These are phyloP conservation scores for Boletellus sp. DNA, from an alignment of 768 basidiomycete genomes.

Conservation along the genomic window DNA sequence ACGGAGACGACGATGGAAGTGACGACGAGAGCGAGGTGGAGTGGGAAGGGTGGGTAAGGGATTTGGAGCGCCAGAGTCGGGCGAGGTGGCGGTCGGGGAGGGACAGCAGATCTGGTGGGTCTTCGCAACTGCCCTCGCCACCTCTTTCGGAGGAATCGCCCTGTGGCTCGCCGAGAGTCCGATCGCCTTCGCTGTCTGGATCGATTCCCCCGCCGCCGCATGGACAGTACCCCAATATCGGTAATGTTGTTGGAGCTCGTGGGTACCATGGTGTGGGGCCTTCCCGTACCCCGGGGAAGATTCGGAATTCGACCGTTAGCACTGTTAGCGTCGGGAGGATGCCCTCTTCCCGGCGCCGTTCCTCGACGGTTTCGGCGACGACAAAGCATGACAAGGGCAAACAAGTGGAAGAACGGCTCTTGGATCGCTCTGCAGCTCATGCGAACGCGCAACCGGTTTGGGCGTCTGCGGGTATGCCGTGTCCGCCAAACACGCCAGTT, in stretches of 20 bases:
- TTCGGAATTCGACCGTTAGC: constrained; percentile 17
- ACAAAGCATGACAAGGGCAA: constrained; percentile 8
- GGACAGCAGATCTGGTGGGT: neutral
- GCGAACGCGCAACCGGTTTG: neutral
- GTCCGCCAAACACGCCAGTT: constrained; percentile 1
- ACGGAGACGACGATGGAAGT: constrained; percentile 35
- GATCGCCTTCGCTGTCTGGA: constrained; percentile 12
- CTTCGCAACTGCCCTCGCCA: constrained; percentile 23
- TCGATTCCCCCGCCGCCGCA: neutral
- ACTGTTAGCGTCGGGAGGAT: constrained; percentile 23
- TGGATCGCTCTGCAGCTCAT: neutral
- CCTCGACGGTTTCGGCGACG: constrained; percentile 22
- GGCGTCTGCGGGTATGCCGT: neutral
- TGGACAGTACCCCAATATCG: constrained; percentile 21
- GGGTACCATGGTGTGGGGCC: constrained; percentile 4
- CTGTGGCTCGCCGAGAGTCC: constrained; percentile 18
- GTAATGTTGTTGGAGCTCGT: constrained; percentile 9
- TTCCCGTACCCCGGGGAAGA: neutral
- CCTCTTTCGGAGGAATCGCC: constrained; percentile 28
- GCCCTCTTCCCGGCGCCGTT: constrained; percentile 19
- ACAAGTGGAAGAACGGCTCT: neutral
- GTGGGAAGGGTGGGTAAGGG: constrained; percentile 66
- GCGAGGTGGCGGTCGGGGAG: constrained; percentile 12
- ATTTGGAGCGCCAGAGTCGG: constrained; percentile 41
- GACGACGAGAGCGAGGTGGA: constrained; percentile 52